phyloP scores from a whole-genome alignment of 306 rosid species.

The Rosa rugosa region DNA sequence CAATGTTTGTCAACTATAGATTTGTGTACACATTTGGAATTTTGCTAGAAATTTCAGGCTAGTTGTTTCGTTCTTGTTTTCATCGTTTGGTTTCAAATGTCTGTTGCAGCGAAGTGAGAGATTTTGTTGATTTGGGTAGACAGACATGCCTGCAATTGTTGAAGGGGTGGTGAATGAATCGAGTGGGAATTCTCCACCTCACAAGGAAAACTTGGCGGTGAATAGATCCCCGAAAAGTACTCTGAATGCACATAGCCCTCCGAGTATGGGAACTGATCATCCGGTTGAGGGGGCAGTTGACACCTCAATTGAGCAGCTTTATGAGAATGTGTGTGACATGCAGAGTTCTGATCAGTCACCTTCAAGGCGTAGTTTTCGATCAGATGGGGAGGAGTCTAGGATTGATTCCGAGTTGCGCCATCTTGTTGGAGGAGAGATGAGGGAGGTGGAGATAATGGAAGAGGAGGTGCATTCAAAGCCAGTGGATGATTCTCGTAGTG shows the following conservation, averaged over 20 bases:
- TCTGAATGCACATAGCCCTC: slow-evolving; percentile 42
- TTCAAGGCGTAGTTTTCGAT: slow-evolving; percentile 69
- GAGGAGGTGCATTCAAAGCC: slow-evolving; percentile 65
- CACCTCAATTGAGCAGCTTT: slow-evolving; percentile 87
- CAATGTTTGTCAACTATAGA: slow-evolving; percentile 1
- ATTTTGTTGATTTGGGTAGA: slow-evolving; percentile 26
- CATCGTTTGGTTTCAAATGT: neutral
- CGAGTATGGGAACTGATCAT: slow-evolving; percentile 19
- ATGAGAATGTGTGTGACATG: slow-evolving; percentile 97
- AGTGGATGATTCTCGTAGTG: slow-evolving; percentile 39
- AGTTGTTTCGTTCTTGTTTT: slow-evolving; percentile 8
- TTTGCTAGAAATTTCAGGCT: slow-evolving; percentile 1
- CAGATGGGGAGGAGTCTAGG: slow-evolving; percentile 92
- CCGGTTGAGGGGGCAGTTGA: slow-evolving; percentile 54
- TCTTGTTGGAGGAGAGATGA: slow-evolving; percentile 92
- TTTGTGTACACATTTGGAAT: slow-evolving; percentile 9
- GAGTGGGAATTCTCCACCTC: slow-evolving; percentile 32
- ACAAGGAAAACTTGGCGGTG: slow-evolving; percentile 37
- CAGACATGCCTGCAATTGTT: slow-evolving; percentile 68
- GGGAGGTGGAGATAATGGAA: slow-evolving; percentile 92
- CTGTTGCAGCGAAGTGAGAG: slow-evolving; percentile 38
- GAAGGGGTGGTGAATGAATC: slow-evolving; percentile 39
- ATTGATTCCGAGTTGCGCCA: slow-evolving; percentile 87
- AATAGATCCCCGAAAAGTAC: slow-evolving; percentile 37
- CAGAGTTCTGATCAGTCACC: slow-evolving; percentile 96